phyloP scores from a whole-genome alignment of 176 grass and related monocot genomes.

The Pontederia paniculata region DNA sequence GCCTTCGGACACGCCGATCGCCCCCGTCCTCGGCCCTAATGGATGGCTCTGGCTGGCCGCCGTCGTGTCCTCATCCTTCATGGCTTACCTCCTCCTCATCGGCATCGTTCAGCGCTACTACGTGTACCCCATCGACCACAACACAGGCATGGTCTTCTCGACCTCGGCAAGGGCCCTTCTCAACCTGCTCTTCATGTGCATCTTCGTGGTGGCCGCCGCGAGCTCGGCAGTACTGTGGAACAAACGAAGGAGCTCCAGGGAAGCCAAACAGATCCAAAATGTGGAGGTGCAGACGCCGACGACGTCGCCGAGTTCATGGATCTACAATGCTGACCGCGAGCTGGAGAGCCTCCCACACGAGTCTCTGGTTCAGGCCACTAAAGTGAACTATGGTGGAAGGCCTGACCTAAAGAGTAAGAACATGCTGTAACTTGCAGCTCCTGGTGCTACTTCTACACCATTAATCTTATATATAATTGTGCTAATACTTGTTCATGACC shows the following conservation, averaged over 20 bases:
- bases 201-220: conserved; percentile 19
- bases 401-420: conserved; percentile 35
- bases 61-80: conserved; percentile 32
- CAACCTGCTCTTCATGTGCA: conserved; percentile 31
- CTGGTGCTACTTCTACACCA: neutral
- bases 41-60: conserved; percentile 41
- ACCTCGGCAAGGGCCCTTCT: conserved; percentile 23
- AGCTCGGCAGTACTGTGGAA: conserved; percentile 33
- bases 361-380: conserved; percentile 30
- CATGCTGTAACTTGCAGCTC: neutral
- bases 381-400: conserved; percentile 31
- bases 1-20: conserved; percentile 25
- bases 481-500: neutral
- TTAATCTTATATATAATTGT: neutral
- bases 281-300: conserved; percentile 23
- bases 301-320: conserved; percentile 27
- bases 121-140: conserved; percentile 33
- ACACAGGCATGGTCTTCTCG: conserved; percentile 29
- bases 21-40: conserved; percentile 29
- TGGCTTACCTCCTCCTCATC: conserved; percentile 30
- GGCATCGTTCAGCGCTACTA: conserved; percentile 28
- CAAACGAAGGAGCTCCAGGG: conserved; percentile 19
- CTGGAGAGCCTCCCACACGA: conserved; percentile 32
- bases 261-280: conserved; percentile 29
- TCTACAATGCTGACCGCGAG: conserved; percentile 21